Conservation (phyloP, 1,139 yeast genomes). For the Candida anutae region DNA sequence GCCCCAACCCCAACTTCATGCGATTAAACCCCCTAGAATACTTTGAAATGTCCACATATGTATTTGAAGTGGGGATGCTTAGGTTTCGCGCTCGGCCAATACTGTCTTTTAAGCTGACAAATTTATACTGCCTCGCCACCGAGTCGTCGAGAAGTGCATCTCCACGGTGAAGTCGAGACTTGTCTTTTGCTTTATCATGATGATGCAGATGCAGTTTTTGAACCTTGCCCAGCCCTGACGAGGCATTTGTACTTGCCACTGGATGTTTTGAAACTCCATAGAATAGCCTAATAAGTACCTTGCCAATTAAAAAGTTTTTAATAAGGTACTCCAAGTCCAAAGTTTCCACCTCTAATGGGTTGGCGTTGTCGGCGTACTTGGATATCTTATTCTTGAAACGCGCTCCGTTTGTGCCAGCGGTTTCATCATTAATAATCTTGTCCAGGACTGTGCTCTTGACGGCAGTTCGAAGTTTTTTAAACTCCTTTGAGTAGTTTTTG, state of each 20-base stretch:
- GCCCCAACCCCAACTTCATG: conserved; percentile 31
- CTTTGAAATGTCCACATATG: conserved; percentile 16
- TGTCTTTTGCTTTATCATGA: conserved; percentile 6
- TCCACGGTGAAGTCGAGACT: conserved; percentile 1
- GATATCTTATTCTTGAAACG: conserved; percentile 29
- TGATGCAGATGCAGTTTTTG: conserved; percentile 7
- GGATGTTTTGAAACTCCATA: conserved; percentile 19
- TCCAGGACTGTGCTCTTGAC: conserved; percentile 75
- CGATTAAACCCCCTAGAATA: conserved; percentile 30
- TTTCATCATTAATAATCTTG: conserved; percentile 26
- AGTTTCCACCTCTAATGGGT: conserved; percentile 38
- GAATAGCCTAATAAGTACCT: conserved; percentile 29
- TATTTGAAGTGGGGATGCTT: conserved; percentile 5
- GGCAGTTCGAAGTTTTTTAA: conserved; percentile 56
- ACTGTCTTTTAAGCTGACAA: conserved; percentile 31
- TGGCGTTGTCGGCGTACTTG: conserved; percentile 27
- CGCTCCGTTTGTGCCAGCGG: conserved; percentile 18
- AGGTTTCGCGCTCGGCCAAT: conserved; percentile 23
- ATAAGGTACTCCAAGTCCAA: conserved; percentile 32
- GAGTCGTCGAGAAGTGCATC: conserved; percentile 1
- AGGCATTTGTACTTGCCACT: conserved; percentile 1
- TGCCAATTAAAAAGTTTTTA: conserved; percentile 26
- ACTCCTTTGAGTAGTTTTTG: conserved; percentile 36
- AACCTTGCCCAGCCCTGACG: not conserved
- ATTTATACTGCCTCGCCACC: conserved; percentile 15